These are phyloP conservation scores for Penicillium olsonii DNA, from an alignment of 2,329 filamentous ascomycete genomes.

Conservation along the genomic window DNA sequence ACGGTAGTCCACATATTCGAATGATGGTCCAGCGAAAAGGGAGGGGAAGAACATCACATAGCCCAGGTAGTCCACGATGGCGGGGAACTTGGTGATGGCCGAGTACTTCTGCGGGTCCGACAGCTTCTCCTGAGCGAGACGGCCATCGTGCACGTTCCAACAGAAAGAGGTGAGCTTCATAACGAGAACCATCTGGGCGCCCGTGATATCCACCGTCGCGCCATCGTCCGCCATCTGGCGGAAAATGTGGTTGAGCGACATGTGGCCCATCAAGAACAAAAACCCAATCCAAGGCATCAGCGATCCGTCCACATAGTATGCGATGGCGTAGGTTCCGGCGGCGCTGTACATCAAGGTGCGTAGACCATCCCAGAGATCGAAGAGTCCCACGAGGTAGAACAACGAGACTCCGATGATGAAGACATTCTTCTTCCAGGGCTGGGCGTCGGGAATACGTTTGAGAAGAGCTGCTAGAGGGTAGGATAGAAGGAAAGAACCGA, in stretches of 20 bases:
- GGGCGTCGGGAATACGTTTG: constrained; percentile 84
- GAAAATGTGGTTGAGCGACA: constrained; percentile 85
- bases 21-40: constrained; percentile 84
- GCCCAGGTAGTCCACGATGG: constrained; percentile 76
- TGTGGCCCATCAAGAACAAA: constrained; percentile 90
- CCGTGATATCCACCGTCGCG: constrained; percentile 81
- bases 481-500: constrained; percentile 85
- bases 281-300: constrained; percentile 99
- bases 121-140: constrained; percentile 74
- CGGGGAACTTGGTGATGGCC: constrained; percentile 72
- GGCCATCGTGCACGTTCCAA: constrained; percentile 96
- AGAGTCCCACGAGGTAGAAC: constrained; percentile 92
- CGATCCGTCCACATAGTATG: constrained; percentile 78
- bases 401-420: constrained; percentile 79
- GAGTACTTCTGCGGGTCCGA: constrained; percentile 83
- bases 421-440: constrained; percentile 80
- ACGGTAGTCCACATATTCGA: constrained; percentile 91
- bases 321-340: constrained; percentile 77
- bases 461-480: constrained; percentile 87
- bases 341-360: constrained; percentile 78
- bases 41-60: constrained; percentile 96
- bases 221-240: constrained; percentile 70
- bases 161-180: constrained; percentile 98
- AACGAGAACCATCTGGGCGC: constrained; percentile 93
- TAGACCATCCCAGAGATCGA: constrained; percentile 85